These are phyloP conservation scores for Serendipita sp. DNA, from an alignment of 768 basidiomycete species.

Conservation along the genomic window DNA sequence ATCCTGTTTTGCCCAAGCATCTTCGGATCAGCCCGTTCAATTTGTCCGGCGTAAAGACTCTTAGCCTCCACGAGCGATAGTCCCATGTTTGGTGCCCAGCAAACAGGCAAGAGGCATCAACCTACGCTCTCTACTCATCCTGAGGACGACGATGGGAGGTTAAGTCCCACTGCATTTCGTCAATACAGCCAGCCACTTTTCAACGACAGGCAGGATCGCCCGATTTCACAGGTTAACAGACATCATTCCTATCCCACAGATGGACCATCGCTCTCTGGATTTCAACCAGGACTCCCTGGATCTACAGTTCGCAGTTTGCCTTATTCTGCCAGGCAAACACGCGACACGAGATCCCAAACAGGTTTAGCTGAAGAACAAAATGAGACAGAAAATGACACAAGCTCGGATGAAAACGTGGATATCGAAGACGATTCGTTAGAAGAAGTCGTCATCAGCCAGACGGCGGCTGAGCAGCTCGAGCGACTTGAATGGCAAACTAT, in stretches of 20 bases:
- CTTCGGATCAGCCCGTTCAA: conserved; percentile 7
- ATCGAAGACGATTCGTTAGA: conserved; percentile 32
- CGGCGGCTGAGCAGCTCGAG: conserved; percentile 55
- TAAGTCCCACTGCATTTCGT: background rate
- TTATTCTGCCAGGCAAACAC: conserved; percentile 1
- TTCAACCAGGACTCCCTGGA: background rate
- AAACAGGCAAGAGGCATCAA: background rate
- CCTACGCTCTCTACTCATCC: conserved; percentile 1
- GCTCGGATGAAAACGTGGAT: conserved; percentile 25
- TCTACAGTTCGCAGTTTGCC: background rate
- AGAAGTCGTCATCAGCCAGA: conserved; percentile 37
- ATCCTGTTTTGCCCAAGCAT: background rate
- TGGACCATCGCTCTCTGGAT: background rate
- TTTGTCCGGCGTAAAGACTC: conserved; percentile 6
- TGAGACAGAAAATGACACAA: conserved; percentile 49
- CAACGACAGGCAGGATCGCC: background rate
- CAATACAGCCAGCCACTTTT: background rate
- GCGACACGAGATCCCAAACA: background rate
- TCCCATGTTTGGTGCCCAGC: conserved; percentile 6
- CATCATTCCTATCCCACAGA: background rate
- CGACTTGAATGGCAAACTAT: conserved; percentile 92
- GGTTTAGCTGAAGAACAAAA: conserved; percentile 31
- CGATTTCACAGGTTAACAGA: conserved; percentile 1
- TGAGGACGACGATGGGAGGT: conserved; percentile 9
- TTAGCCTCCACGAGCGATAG: conserved; percentile 7